These are phyloP conservation scores for Teunomyces stri DNA, from an alignment of 805 yeast species.

Conservation along the genomic window DNA sequence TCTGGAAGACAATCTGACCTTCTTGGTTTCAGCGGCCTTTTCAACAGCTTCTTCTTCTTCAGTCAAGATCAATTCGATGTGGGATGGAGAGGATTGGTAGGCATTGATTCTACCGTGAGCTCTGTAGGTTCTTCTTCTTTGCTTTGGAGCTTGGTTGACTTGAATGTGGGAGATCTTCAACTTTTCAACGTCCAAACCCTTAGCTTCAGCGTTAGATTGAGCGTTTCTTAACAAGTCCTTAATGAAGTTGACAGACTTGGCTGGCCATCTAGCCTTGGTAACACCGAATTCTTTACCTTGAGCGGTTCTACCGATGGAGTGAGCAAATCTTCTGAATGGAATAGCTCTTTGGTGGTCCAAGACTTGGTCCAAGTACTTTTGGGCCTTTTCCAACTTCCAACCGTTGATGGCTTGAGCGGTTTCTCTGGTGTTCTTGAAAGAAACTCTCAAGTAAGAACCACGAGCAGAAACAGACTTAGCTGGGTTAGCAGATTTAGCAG, in stretches of 20 bases:
- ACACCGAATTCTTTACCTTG: conserved; percentile 99
- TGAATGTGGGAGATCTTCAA: conserved; percentile 97
- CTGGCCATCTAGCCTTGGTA: conserved; percentile 99
- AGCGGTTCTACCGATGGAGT: conserved; percentile 97
- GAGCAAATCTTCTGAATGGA: conserved; percentile 98
- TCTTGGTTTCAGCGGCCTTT: conserved; percentile 74
- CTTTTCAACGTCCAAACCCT: conserved; percentile 95
- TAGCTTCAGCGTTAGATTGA: conserved; percentile 97
- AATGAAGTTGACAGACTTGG: conserved; percentile 93
- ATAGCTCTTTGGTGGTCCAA: conserved; percentile 98
- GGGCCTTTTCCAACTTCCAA: conserved; percentile 96
- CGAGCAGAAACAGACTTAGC: conserved; percentile 99
- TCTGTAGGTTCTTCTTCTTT: conserved; percentile 99
- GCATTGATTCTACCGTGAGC: conserved; percentile 99
- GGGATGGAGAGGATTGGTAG: conserved; percentile 98
- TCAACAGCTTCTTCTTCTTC: conserved; percentile 93
- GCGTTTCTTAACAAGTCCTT: conserved; percentile 96
- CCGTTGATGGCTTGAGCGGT: conserved; percentile 98
- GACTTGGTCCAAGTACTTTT: conserved; percentile 92
- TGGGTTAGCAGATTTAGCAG: conserved; percentile 98
- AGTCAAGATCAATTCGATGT: conserved; percentile 94
- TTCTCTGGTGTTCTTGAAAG: conserved; percentile 99
- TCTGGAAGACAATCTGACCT: conserved; percentile 79
- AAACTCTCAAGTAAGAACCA: conserved; percentile 98
- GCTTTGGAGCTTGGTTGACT: conserved; percentile 99